Conservation (phyloP, 345 rosid species). For the Arabidopsis arenosa region DNA sequence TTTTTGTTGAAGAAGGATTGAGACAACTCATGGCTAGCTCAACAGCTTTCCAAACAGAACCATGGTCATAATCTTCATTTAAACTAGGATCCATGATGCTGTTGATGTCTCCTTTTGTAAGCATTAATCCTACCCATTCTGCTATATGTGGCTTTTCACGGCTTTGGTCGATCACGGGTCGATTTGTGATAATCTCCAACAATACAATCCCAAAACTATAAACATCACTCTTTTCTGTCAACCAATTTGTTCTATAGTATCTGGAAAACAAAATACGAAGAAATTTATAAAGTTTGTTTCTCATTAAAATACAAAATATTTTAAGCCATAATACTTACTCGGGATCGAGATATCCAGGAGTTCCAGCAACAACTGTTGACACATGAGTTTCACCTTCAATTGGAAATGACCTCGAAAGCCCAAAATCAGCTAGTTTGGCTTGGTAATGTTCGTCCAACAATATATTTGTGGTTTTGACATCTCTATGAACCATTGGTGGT, state of each 20-base stretch:
- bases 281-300: not conserved
- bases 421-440: conserved; percentile 8
- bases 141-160: conserved; percentile 42
- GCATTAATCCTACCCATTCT: conserved; percentile 47
- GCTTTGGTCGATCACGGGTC: conserved; percentile 39
- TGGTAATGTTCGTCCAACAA: not conserved
- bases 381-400: conserved; percentile 9
- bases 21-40: conserved; percentile 58
- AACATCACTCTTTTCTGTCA: conserved; percentile 58
- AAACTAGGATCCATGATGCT: conserved; percentile 53
- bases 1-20: conserved; percentile 24
- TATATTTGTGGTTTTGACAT: conserved; percentile 7
- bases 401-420: not conserved
- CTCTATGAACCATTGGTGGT: conserved; percentile 21
- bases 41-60: conserved; percentile 52
- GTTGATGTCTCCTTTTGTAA: conserved; percentile 50
- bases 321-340: conserved; percentile 2
- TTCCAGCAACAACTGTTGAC: conserved; percentile 5
- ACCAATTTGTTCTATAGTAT: conserved; percentile 39
- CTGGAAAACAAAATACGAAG: conserved; percentile 5
- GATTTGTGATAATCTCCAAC: conserved; percentile 56
- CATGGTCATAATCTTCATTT: conserved; percentile 40
- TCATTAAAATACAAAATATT: not conserved
- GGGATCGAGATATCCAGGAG: not conserved
- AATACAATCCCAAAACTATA: conserved; percentile 62